Conservation (phyloP, 2,329 filamentous ascomycete species). For the Emmonsia crescens region DNA sequence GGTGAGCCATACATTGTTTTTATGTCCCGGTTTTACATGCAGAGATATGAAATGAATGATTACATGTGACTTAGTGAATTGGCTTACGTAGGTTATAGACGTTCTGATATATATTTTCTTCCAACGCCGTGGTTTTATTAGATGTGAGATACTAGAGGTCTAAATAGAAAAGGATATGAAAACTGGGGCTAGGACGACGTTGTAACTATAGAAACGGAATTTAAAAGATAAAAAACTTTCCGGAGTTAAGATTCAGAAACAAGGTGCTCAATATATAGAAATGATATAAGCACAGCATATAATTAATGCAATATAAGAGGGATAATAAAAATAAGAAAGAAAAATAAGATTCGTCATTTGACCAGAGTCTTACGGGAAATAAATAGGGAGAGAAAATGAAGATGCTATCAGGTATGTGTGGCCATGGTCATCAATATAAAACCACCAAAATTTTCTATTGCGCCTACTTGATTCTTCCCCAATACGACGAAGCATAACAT, state of each 20-base stretch:
- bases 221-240: not conserved
- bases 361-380: not conserved
- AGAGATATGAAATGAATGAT: not conserved
- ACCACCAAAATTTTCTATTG: no score
- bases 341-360: not conserved
- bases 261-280: not conserved
- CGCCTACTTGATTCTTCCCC: not conserved
- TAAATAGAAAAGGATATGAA: not conserved
- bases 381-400: not conserved
- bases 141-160: not conserved
- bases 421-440: no score
- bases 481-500: not conserved
- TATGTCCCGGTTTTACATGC: not conserved
- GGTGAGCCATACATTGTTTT: not conserved
- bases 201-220: not conserved
- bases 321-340: not conserved
- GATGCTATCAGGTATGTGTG: no score
- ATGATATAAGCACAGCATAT: not conserved
- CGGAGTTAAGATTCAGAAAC: not conserved
- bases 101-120: not conserved
- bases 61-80: not conserved
- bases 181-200: no score
- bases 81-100: not conserved
- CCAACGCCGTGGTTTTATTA: not conserved
- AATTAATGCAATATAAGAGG: not conserved